Base-by-base conservation (phyloP, 75 land plant species). In the Pseudotsuga menziesii region DNA sequence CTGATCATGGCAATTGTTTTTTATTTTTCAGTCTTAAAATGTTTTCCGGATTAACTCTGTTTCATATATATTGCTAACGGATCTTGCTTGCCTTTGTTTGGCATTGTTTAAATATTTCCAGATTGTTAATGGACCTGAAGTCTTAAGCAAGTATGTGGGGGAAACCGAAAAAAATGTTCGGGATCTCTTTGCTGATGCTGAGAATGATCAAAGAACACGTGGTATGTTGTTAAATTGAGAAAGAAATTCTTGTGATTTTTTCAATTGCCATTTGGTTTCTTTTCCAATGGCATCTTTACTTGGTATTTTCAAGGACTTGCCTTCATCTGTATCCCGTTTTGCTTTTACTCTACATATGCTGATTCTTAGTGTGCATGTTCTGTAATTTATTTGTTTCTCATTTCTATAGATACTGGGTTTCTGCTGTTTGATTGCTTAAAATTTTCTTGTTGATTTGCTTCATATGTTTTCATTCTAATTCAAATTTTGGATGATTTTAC, bases 51-150 rank as follows among this genome's bases (percentile, higher is more conserved):
- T 39, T 7, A 52, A 41, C 2, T 41, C 23, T 69, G n/a, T 64
- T 69, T 12, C 12, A 48, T 48, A 12, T 48, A 9, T 12, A 9
- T 48, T 48, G 54, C 12, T 41, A 69, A 41, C 48, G 8, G 52
- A 69, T 69, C 11, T 69, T 69, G 54, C 54, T 69, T 69, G 54
- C 54, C 54, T 69, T 69, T 41, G 54, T 41, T 69, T 41, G 0
- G 17, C 7, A 41, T 36, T 69, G 9, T 39, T 41, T 19, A 26
- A 22, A 20, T 41, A 16, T n/a, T 59, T 61, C 19, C 77, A 95
- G 98, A 94, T 97, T 87, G 98, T 97, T 0, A 97, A 97, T 88
- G 99, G 99, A 9, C 99, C 99, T 80, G 99, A 97, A 81, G 98
- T 97, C 32, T 80, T 97, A 39, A 97, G 99, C 86, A 97, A 97